phyloP scores from a whole-genome alignment of 1,284 basidiomycete species.

The Apiotrichum brassicae region DNA sequence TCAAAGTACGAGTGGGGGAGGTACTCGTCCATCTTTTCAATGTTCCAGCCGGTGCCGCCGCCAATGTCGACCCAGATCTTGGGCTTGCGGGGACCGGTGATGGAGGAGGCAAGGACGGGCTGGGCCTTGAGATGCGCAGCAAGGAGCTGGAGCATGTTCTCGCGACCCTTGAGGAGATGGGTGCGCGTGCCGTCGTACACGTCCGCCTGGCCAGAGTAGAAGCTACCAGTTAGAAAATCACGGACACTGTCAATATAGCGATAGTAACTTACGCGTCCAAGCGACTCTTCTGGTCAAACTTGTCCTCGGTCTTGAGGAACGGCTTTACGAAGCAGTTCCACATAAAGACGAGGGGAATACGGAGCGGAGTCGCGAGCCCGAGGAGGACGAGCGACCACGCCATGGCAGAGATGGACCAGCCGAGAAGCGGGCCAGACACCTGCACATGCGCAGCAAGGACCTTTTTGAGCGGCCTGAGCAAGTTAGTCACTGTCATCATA shows the following conservation, averaged over 20 bases:
- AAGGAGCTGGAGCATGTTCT: slow-evolving; percentile 63
- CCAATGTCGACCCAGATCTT: slow-evolving; percentile 74
- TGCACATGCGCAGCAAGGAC: slow-evolving; percentile 19
- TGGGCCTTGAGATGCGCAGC: slow-evolving; percentile 60
- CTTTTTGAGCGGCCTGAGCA: slow-evolving; percentile 24
- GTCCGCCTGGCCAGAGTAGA: slow-evolving; percentile 64
- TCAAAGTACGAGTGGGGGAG: slow-evolving; percentile 61
- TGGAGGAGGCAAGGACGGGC: slow-evolving; percentile 22
- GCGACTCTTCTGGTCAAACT: slow-evolving; percentile 39
- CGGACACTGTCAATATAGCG: not conserved
- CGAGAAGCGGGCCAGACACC: slow-evolving; percentile 16
- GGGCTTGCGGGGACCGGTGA: slow-evolving; percentile 23
- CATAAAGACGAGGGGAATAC: slow-evolving; percentile 38
- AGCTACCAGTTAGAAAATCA: slow-evolving; percentile 27
- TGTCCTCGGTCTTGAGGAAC: slow-evolving; percentile 34
- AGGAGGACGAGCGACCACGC: slow-evolving; percentile 21
- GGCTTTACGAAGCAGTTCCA: slow-evolving; percentile 50
- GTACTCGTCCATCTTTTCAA: slow-evolving; percentile 69
- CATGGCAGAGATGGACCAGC: slow-evolving; percentile 22
- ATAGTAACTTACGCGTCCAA: slow-evolving; percentile 33
- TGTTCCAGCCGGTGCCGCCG: slow-evolving; percentile 75
- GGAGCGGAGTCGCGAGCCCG: slow-evolving; percentile 18
- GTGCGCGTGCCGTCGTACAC: slow-evolving; percentile 63
- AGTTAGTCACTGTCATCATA: not conserved
- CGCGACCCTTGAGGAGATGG: slow-evolving; percentile 59